Conservation (phyloP, 78 protist genomes). For the Emiliania huxleyi region DNA sequence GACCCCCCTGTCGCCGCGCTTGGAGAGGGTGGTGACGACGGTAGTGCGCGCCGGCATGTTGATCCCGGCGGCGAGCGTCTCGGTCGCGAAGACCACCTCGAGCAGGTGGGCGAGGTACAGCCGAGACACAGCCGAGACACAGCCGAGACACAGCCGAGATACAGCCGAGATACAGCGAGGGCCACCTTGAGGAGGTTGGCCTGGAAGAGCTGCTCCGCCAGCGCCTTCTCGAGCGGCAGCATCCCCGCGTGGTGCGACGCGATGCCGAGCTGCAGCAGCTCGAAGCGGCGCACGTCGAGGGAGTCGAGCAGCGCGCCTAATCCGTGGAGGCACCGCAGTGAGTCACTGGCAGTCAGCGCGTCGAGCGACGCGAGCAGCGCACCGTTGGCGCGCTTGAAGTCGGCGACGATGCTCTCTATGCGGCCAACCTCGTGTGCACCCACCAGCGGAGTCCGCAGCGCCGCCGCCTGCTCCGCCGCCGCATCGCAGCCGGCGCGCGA, state of each 20-base stretch:
- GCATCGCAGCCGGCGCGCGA: not conserved
- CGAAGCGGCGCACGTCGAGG: not conserved
- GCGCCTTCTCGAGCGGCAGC: not conserved
- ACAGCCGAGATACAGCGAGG: too few relatives aligned
- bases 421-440: not conserved
- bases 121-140: too few relatives aligned
- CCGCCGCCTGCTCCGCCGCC: not conserved
- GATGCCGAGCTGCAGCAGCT: not conserved
- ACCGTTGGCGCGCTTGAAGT: not conserved
- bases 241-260: conserved; percentile 6
- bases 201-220: not conserved
- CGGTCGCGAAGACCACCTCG: not conserved
- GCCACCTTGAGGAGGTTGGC: not conserved
- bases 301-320: too few relatives aligned
- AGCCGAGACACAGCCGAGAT: too few relatives aligned
- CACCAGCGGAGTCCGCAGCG: not conserved
- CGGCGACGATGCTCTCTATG: not conserved
- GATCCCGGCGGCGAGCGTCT: conserved; percentile 19
- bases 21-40: not conserved
- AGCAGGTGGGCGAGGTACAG: too few relatives aligned
- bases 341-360: too few relatives aligned
- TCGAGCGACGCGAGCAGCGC: not conserved
- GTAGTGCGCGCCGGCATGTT: conserved; percentile 13
- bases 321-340: too few relatives aligned
- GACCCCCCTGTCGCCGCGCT: not conserved